These are phyloP conservation scores for Fusarium domesticum DNA, from an alignment of 2,329 filamentous ascomycete genomes.

Conservation along the genomic window DNA sequence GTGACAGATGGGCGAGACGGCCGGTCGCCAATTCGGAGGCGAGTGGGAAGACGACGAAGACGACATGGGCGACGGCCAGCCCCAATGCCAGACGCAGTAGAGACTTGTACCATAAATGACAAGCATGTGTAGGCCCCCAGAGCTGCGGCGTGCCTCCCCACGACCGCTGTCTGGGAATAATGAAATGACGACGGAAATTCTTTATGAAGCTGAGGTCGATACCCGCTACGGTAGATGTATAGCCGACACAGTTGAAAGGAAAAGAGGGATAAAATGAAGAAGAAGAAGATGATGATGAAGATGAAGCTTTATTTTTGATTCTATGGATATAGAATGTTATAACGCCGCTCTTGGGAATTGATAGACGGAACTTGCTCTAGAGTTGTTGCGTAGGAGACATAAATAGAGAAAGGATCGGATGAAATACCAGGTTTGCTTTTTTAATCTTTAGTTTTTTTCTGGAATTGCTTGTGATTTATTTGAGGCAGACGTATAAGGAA, in stretches of 20 bases:
- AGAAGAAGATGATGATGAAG: neutral
- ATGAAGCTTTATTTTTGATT: neutral
- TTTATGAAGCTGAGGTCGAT: neutral
- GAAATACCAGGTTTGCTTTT: too few species aligned
- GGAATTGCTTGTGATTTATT: too few species aligned
- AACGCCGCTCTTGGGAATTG: too few species aligned
- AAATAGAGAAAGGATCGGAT: too few species aligned
- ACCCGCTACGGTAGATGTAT: neutral
- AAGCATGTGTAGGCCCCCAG: slow-evolving; percentile 2
- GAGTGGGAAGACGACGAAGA: slow-evolving; percentile 69
- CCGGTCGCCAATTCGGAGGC: slow-evolving; percentile 61
- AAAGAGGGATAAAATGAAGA: neutral
- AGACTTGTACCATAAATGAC: too few species aligned
- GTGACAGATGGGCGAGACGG: slow-evolving; percentile 65
- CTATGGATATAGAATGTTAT: too few species aligned
- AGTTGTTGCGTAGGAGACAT: too few species aligned
- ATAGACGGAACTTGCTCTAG: too few species aligned
- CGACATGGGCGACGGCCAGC: slow-evolving; percentile 61
- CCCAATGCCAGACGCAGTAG: slow-evolving; percentile 73
- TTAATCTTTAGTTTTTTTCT: too few species aligned
- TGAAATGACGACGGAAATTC: neutral
- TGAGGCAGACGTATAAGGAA: too few species aligned
- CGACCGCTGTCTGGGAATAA: neutral
- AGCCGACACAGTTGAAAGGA: neutral
- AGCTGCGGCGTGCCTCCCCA: neutral